Percentiles rank a stretch among this genome's conserved stretches.
Evolutionary conservation across 805 yeast genomes (phyloP).

Genomic region (Tetrapisispora iriomotensis): DNA sequence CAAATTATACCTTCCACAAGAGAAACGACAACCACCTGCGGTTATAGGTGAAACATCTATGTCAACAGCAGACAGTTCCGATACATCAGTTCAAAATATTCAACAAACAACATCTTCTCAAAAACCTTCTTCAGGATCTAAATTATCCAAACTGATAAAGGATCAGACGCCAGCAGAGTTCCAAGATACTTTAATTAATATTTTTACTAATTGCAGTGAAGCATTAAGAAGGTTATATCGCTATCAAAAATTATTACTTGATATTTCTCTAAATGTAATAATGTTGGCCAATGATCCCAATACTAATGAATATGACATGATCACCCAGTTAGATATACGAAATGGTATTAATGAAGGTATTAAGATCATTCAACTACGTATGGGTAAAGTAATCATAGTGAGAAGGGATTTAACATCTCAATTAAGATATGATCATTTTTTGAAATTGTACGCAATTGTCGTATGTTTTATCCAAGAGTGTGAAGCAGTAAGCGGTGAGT

Average conservation of each 20-base stretch:
- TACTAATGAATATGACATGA: slow-evolving; percentile 26
- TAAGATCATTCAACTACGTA: slow-evolving; percentile 60
- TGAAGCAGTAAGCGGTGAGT: slow-evolving; percentile 68
- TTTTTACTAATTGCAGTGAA: slow-evolving; percentile 57
- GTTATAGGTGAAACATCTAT: neutral
- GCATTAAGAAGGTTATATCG: slow-evolving; percentile 61
- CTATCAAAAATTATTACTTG: slow-evolving; percentile 73
- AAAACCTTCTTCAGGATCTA: slow-evolving; percentile 29
- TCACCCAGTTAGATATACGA: slow-evolving; percentile 59
- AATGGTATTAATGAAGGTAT: slow-evolving; percentile 57
- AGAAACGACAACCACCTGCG: slow-evolving; percentile 5
- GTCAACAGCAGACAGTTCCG: neutral
- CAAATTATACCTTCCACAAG: slow-evolving; percentile 52
- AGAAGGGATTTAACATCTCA: slow-evolving; percentile 62
- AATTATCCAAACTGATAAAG: slow-evolving; percentile 42
- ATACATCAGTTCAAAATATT: too few relatives aligned
- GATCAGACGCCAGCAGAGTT: slow-evolving; percentile 67
- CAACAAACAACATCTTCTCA: slow-evolving; percentile 1
- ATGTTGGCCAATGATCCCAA: slow-evolving; percentile 19
- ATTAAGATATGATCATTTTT: slow-evolving; percentile 49
- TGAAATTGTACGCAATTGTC: slow-evolving; percentile 55
- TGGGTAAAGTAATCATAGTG: slow-evolving; percentile 68
- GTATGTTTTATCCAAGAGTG: slow-evolving; percentile 71
- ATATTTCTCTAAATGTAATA: slow-evolving; percentile 47
- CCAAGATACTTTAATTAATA: slow-evolving; percentile 53